phyloP scores from a whole-genome alignment of 768 basidiomycete species.

The Tephrocybe sp. region DNA sequence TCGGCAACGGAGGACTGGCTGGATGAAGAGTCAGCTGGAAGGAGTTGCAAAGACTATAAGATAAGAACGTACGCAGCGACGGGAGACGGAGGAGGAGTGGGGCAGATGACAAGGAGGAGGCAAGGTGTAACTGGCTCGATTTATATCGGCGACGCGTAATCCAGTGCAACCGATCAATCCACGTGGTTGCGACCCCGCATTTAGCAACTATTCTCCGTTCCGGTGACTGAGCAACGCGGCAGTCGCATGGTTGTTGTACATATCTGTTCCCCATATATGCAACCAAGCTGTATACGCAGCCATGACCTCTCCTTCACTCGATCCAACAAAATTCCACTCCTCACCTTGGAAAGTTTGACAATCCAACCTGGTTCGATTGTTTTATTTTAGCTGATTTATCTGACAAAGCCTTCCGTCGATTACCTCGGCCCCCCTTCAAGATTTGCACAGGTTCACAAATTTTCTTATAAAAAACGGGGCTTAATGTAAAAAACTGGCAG shows the following conservation, averaged over 20 bases:
- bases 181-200: slow-evolving; percentile 17
- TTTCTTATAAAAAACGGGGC: slow-evolving; percentile 7
- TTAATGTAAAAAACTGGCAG: slow-evolving; percentile 2
- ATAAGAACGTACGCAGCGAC: slow-evolving; percentile 1
- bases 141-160: slow-evolving; percentile 36
- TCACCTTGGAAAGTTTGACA: too few species aligned
- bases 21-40: neutral
- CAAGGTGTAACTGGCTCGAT: slow-evolving; percentile 7
- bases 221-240: too few species aligned
- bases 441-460: neutral
- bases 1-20: neutral
- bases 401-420: neutral
- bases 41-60: neutral
- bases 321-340: too few species aligned
- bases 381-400: too few species aligned
- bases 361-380: neutral
- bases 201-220: too few species aligned
- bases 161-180: slow-evolving; percentile 22
- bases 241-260: too few species aligned
- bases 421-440: neutral
- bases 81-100: slow-evolving; percentile 9
- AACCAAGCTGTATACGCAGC: too few species aligned
- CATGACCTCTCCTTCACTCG: too few species aligned
- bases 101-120: slow-evolving; percentile 4
- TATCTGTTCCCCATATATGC: too few species aligned